Base-by-base conservation (phyloP, 2,329 filamentous ascomycete genomes). In the Talaromyces sp. region DNA sequence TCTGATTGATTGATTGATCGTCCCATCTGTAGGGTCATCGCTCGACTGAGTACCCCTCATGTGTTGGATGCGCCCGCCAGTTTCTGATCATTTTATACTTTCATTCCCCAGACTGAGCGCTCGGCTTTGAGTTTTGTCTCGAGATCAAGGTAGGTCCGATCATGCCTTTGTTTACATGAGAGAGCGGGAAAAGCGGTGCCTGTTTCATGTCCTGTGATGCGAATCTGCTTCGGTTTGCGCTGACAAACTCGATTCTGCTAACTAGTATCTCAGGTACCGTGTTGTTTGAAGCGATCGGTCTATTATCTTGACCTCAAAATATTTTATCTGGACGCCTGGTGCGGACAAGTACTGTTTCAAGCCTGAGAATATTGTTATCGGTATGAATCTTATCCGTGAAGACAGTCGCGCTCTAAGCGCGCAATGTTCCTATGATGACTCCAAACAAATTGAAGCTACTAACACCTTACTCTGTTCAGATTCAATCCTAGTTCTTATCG, bases 51-150 rank as follows among this genome's bases (percentile, higher is more conserved):
- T 54, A 34, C 53, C 53, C 53, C 53, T 56, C 53, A 56, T 56
- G 53, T 22, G 53, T 56, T 56, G 53, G 15, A 53, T 53, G 15
- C 36, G 38, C 25, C 58, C 38, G 81, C 83, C 10, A 3, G 7
- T 22, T 56, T 11, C 27, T 38, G 49, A 53, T 53, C 27, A 53
- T 31, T 53, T n/a, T 53, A 56, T 56, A 25, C n/a, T 22, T 25
- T 56, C 13, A 22, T 38, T 36, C 31, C 31, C 29, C n/a, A 56
- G 53, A 7, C 11, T 2, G n/a, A 36, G 31, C 1, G 7, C 5
- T 1, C 6, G 17, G 29, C 53, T 22, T 36, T 53, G 53, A 22
- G 10, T 22, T 36, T 36, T 15, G 29, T 56, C 31, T 56, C 5
- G 6, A 38, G 31, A 22, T 56, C 29, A 17, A 53, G 49, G 51